Base-by-base conservation (phyloP, 805 yeast genomes). In the Geotrichum ghanense region DNA sequence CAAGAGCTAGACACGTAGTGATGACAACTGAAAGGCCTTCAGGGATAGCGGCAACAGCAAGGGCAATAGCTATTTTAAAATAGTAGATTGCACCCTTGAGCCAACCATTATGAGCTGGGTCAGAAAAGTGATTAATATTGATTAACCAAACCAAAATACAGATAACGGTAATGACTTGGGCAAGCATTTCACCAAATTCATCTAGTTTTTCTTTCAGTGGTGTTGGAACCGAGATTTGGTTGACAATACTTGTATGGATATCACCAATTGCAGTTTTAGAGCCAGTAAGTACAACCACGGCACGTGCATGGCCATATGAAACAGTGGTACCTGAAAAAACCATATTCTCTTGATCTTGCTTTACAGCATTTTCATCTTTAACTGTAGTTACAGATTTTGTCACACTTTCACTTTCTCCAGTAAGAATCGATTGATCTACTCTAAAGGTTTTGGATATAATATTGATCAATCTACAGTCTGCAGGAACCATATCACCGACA, bases 41-140 rank as follows among this genome's bases (percentile, higher is more conserved):
- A 3, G 98, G 98, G 56, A 92, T 92, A 2, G 98, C 98, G 44
- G 99, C 99, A 17, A 92, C 99, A 2, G 98, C 99, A 51, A 92
- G 72, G 1, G 96, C 87, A 14, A 90, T 97, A 1, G 95, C 88
- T 46, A 90, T 87, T 64, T 92, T 96, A 66, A 90, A 89, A 95
- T 50, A 90, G 72, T 95, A 96, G 85, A 12, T 83, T 75, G 56
- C 95, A 81, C 46, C 97, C 95, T 67, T 89, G 94, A 42, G 83
- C 43, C 57, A 66, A 50, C 76, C 75, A 56, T 52, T 73, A 57
- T 61, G 76, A 49, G 56, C 68, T 52, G 67, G 76, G 54, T 67
- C 71, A 40, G 50, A 58, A 54, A 67, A 67, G 51, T 68, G 66
- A 48, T 58, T 47, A 16, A 90, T 73, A 50, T 97, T 97, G 53